phyloP scores from a whole-genome alignment of 106 monocot species.

The Phalaenopsis equestris region DNA sequence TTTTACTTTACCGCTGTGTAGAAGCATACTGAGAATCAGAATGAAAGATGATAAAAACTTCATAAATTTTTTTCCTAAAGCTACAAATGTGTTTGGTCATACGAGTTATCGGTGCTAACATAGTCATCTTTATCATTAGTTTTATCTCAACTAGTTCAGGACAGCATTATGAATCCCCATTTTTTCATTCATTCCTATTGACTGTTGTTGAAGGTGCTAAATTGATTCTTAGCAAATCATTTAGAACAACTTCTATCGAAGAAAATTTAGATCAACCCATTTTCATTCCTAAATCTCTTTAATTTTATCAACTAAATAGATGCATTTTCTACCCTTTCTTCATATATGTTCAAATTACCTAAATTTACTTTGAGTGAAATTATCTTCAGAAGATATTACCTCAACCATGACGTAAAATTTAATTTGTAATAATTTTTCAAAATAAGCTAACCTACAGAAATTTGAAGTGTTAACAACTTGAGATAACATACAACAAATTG shows the following conservation, averaged over 20 bases:
- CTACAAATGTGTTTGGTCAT: not conserved
- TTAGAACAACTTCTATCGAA: not conserved
- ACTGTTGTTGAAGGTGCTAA: not conserved
- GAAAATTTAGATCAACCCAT: not conserved
- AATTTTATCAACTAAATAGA: not conserved
- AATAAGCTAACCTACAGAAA: not conserved
- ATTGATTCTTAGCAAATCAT: not conserved
- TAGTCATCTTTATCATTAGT: not conserved
- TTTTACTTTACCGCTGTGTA: not conserved
- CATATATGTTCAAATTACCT: not conserved
- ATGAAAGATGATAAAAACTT: constrained; percentile 1
- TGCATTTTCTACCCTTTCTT: not conserved
- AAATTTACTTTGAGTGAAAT: not conserved
- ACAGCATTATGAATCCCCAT: not conserved
- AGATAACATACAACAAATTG: not conserved
- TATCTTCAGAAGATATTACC: not conserved
- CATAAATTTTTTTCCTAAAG: not conserved
- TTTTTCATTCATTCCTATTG: not conserved
- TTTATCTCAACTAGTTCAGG: not conserved
- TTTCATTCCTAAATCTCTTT: not conserved
- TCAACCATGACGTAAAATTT: not conserved
- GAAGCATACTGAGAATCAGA: not conserved
- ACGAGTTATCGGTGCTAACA: not conserved
- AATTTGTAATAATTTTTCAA: not conserved
- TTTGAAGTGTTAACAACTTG: not conserved